These are phyloP conservation scores for Pythium phragmitis DNA, from an alignment of 352 stramenopile species.

Conservation along the genomic window DNA sequence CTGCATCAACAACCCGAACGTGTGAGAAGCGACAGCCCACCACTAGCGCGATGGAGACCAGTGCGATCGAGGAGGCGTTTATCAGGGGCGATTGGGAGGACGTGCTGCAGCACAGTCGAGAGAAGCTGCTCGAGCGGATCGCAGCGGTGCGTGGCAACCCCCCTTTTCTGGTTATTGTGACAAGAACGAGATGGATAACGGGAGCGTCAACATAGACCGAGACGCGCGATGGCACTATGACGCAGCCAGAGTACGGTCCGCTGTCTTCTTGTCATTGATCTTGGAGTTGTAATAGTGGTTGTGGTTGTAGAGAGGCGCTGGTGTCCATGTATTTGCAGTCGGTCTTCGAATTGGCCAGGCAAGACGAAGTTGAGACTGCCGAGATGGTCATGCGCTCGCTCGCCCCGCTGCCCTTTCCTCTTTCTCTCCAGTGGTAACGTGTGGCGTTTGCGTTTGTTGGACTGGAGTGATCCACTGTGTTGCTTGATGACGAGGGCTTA, in stretches of 20 bases:
- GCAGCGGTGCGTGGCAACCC: constrained; percentile 1
- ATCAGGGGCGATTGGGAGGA: constrained; percentile 56
- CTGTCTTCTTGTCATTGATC: not conserved
- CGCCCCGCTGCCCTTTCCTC: constrained; percentile 36
- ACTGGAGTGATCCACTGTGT: no score
- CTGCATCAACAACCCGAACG: constrained; percentile 14
- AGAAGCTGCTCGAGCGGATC: constrained; percentile 10
- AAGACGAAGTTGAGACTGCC: constrained; percentile 57
- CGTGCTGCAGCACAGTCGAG: constrained; percentile 47
- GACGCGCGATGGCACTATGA: constrained; percentile 15
- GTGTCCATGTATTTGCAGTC: constrained; percentile 66
- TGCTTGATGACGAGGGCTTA: not conserved
- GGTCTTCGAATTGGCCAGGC: constrained; percentile 57
- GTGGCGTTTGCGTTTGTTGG: not conserved
- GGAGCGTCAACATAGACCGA: not conserved
- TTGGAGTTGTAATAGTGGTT: not conserved
- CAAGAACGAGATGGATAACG: no score
- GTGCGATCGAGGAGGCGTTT: constrained; percentile 53
- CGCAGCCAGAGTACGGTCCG: constrained; percentile 13
- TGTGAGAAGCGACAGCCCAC: not conserved
- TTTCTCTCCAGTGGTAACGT: constrained; percentile 45
- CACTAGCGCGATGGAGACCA: constrained; percentile 26
- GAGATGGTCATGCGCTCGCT: constrained; percentile 40
- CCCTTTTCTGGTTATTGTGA: not conserved
- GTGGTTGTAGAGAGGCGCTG: constrained; percentile 42